These are phyloP conservation scores for Aspergillus carbonarius DNA, from an alignment of 2,329 filamentous ascomycete genomes.

Conservation along the genomic window DNA sequence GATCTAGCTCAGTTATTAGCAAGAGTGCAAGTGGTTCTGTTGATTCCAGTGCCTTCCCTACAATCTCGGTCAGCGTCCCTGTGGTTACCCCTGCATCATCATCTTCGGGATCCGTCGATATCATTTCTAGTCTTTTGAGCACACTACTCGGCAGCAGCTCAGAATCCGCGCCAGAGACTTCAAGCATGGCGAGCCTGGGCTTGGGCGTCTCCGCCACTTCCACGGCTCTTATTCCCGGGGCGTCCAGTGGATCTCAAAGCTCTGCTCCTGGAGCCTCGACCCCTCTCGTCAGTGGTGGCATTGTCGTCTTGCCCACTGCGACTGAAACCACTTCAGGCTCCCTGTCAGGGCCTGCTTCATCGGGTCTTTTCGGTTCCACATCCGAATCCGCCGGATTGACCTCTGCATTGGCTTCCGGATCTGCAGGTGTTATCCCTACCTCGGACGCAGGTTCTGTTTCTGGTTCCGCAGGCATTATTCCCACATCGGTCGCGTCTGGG, in stretches of 20 bases:
- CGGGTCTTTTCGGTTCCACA: not conserved
- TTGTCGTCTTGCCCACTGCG: not conserved
- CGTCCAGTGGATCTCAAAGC: not conserved
- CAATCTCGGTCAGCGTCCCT: slow-evolving; percentile 30
- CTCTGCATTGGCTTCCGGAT: not conserved
- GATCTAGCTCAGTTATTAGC: not conserved
- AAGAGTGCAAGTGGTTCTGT: not conserved
- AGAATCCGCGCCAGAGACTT: not conserved
- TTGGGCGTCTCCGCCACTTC: not conserved
- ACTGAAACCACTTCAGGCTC: slow-evolving; percentile 9
- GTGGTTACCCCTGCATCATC: slow-evolving; percentile 13
- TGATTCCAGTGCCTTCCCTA: slow-evolving; percentile 13
- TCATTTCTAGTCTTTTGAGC: slow-evolving; percentile 6
- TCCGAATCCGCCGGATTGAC: not conserved
- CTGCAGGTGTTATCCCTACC: not conserved
- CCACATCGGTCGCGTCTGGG: not conserved
- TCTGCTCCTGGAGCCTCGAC: not conserved
- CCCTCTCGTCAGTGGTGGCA: not conserved
- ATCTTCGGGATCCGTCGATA: slow-evolving; percentile 1
- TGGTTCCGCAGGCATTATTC: no score
- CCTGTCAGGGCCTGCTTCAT: not conserved
- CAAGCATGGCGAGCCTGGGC: not conserved
- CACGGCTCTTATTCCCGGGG: not conserved
- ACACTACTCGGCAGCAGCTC: not conserved
- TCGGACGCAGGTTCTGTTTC: no score